These are phyloP conservation scores for Myxozyma mucilagina DNA, from an alignment of 805 yeast genomes.

Conservation along the genomic window DNA sequence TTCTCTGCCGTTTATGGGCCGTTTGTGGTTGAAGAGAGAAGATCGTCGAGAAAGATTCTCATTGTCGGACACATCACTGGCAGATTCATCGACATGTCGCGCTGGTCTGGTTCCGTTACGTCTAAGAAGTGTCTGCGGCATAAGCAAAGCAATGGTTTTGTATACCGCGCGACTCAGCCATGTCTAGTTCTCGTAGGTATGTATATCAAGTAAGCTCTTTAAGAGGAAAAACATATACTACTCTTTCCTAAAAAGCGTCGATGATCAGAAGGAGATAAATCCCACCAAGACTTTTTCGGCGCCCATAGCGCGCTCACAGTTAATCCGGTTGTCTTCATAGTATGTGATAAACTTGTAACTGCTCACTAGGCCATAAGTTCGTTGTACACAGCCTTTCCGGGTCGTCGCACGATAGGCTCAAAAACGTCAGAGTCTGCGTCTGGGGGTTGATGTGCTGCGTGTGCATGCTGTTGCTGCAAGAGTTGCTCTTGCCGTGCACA, in stretches of 20 bases:
- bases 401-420: slow-evolving; percentile 17
- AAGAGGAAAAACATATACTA: slow-evolving; percentile 1
- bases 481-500: slow-evolving; percentile 23
- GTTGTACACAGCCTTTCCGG: slow-evolving; percentile 28
- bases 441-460: neutral
- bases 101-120: slow-evolving; percentile 26
- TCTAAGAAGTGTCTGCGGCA: slow-evolving; percentile 25
- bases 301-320: slow-evolving; percentile 20
- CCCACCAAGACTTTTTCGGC: slow-evolving; percentile 30
- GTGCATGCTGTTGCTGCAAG: slow-evolving; percentile 6
- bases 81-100: slow-evolving; percentile 12
- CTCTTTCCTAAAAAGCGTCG: slow-evolving; percentile 28
- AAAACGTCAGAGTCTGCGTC: slow-evolving; percentile 5
- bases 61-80: slow-evolving; percentile 11
- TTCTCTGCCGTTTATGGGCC: neutral
- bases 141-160: slow-evolving; percentile 16
- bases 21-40: neutral
- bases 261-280: slow-evolving; percentile 24
- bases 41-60: neutral
- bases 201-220: neutral
- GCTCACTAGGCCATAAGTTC: slow-evolving; percentile 25
- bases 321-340: slow-evolving; percentile 26
- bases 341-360: slow-evolving; percentile 30
- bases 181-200: slow-evolving; percentile 3
- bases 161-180: slow-evolving; percentile 25